Base-by-base conservation (phyloP, 495 filamentous ascomycete genomes). In the Tetracladium setigerum region DNA sequence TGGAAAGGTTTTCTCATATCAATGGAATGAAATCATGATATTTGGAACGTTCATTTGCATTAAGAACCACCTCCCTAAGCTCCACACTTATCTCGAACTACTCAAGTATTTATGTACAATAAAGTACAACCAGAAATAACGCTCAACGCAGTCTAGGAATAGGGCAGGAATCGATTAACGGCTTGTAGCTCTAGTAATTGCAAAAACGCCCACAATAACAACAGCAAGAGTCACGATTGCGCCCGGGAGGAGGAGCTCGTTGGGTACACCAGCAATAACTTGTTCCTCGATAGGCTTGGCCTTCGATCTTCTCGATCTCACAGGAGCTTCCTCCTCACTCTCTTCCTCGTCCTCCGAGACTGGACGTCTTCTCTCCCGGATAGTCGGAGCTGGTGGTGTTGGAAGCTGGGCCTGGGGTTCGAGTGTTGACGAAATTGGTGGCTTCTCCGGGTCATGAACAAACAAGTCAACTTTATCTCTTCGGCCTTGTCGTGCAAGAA, bases 401-500 rank as follows among this genome's bases (percentile, higher is more conserved):
- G 71, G 58, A 15, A 63, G 64, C 15, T 56, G 55, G 0, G 83
- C 82, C 12, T 83, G 79, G 30, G 86, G 82, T 38, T 90, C 82
- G 8, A 84, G 55, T 0, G 82, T 78, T 8, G 78, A 73, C 7
- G 75, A 64, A 34, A 89, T 78, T 0, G 92, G 82, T 7, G 92
- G 83, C 60, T 89, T 85, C 36, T 86, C 74, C 8, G 91, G 92
- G 59, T 99, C 86, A 60, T 97, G 92, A 42, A 99, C 90, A 57
- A 95, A 97, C 10, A 99, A 72, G 54, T 99, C 91, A 27, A 99
- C 92, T 73, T 97, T 99, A 46, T 95, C 91, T 32, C 78, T 79
- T 46, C 69, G 80, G 38, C 78, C 73, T 13, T 82, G 83, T 38
- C 86, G 82, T 2, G 94, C 83, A 22, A 96, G 77, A 11, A 79